Conservation (phyloP, 2,329 filamentous ascomycete species). For the Lachnellula hyalina region DNA sequence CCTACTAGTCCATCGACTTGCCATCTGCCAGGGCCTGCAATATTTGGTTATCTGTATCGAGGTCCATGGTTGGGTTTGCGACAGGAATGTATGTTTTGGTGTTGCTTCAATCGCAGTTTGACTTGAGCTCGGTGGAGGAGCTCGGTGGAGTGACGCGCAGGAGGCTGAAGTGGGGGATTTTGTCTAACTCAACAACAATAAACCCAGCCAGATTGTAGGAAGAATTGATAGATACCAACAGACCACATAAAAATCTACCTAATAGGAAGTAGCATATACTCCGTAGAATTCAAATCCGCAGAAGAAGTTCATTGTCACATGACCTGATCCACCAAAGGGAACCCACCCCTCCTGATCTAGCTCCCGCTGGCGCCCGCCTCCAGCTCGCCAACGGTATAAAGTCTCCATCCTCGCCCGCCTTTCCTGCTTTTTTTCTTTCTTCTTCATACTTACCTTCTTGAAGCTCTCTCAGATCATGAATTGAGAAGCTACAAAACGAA, state of each 20-base stretch:
- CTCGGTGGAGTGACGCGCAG: background rate
- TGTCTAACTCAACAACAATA: no score
- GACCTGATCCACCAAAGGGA: no score
- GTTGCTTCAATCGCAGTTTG: background rate
- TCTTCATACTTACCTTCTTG: constrained; percentile 17
- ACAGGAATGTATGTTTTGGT: constrained; percentile 16
- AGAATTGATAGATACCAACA: no score
- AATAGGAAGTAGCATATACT: no score
- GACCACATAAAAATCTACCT: no score
- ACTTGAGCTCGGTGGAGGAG: background rate
- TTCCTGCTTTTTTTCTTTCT: constrained; percentile 1
- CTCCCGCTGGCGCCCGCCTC: no score
- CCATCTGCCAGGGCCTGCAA: constrained; percentile 43
- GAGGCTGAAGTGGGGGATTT: background rate
- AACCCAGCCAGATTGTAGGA: no score
- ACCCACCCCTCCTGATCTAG: no score
- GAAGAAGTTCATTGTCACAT: no score
- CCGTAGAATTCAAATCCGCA: no score
- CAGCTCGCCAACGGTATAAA: no score
- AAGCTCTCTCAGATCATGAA: background rate
- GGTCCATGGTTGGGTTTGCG: constrained; percentile 44
- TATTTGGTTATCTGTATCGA: constrained; percentile 44
- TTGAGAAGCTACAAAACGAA: background rate
- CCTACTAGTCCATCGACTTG: constrained; percentile 52
- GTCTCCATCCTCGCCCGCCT: no score